A percentile compares a stretch with the other conserved stretches of the same genome.
phyloP scores from a whole-genome alignment of 768 basidiomycete species.

The Sporobolomyces phaffii region DNA sequence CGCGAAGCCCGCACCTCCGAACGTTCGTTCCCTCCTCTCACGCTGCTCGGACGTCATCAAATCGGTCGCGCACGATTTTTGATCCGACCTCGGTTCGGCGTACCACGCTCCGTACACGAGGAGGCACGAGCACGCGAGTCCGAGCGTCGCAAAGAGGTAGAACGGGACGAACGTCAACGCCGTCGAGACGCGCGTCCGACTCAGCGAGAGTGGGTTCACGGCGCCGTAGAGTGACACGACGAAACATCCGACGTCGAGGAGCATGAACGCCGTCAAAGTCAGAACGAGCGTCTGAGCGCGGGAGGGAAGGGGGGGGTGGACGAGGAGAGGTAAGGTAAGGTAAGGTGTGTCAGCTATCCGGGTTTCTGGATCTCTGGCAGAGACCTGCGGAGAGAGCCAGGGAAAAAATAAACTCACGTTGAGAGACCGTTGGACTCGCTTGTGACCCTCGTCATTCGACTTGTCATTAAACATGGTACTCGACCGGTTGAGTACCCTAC shows the following conservation, averaged over 20 bases:
- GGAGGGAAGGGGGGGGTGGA: too few relatives aligned
- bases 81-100: not conserved
- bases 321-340: too few relatives aligned
- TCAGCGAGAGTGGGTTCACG: not conserved
- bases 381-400: too few relatives aligned
- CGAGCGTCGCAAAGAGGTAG: not conserved
- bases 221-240: not conserved
- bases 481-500: not conserved
- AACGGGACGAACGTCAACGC: not conserved
- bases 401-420: not conserved
- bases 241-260: conserved; percentile 2
- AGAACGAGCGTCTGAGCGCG: not conserved
- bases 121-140: not conserved
- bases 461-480: not conserved
- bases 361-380: too few relatives aligned
- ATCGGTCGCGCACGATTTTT: too few relatives aligned
- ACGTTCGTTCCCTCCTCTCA: too few relatives aligned
- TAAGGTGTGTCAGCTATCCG: too few relatives aligned
- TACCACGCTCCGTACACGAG: not conserved
- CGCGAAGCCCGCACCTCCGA: too few relatives aligned
- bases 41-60: too few relatives aligned
- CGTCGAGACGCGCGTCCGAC: not conserved
- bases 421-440: not conserved
- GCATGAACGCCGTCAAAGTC: not conserved
- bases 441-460: not conserved